Conservation (phyloP, 2,329 filamentous ascomycete genomes). For the Ophiostoma sp. region DNA sequence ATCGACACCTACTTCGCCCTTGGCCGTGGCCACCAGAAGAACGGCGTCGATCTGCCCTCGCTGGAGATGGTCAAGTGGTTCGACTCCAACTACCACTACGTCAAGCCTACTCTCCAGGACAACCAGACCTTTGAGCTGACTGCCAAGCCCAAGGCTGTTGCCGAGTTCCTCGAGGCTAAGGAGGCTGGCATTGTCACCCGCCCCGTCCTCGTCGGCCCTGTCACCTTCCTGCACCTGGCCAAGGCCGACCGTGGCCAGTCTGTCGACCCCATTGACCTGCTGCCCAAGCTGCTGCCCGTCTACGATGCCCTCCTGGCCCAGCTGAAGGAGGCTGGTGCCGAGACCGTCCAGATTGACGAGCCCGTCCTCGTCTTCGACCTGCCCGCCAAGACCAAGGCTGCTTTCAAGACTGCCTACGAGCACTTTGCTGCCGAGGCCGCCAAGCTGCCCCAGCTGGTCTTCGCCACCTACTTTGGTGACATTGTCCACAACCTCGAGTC, state of each 20-base stretch:
- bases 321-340: slow-evolving; percentile 93
- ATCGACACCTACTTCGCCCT: slow-evolving; percentile 99
- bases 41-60: slow-evolving; percentile 82
- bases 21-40: slow-evolving; percentile 97
- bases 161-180: slow-evolving; percentile 95
- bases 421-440: slow-evolving; percentile 70
- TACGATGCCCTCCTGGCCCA: slow-evolving; percentile 89
- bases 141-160: slow-evolving; percentile 84
- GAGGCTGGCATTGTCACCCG: slow-evolving; percentile 88
- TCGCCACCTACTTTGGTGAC: slow-evolving; percentile 98
- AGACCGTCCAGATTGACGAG: slow-evolving; percentile 98
- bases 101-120: slow-evolving; percentile 97
- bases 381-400: slow-evolving; percentile 80
- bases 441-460: slow-evolving; percentile 78
- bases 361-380: slow-evolving; percentile 94
- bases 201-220: slow-evolving; percentile 89
- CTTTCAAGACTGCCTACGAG: slow-evolving; percentile 97
- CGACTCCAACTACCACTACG: slow-evolving; percentile 99
- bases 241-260: slow-evolving; percentile 96
- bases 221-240: slow-evolving; percentile 94
- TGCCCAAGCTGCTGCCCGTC: slow-evolving; percentile 87
- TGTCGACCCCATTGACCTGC: slow-evolving; percentile 87
- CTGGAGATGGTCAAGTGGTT: slow-evolving; percentile 99
- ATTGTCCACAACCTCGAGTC: slow-evolving; percentile 98
- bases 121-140: slow-evolving; percentile 92